Conservation (phyloP, 805 yeast genomes). For the Candida bentonensis region DNA sequence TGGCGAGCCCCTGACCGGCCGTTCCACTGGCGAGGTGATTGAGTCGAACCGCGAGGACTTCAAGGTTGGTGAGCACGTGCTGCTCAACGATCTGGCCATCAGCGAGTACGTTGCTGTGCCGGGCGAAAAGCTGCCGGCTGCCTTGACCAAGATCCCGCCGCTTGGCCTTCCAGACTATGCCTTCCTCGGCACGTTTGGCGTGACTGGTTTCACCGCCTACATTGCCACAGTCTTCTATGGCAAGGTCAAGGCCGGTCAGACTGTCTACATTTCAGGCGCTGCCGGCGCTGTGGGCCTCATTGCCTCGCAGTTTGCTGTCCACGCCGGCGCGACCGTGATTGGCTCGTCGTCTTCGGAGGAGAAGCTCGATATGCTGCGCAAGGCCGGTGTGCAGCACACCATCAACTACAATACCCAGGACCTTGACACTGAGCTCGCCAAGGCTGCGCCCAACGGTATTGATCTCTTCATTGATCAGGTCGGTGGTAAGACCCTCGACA, state of each 20-base stretch:
- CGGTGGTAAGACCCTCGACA: constrained; percentile 44
- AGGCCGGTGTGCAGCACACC: constrained; percentile 38
- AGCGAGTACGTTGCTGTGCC: constrained; percentile 27
- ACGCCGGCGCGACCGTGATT: constrained; percentile 40
- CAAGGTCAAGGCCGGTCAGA: constrained; percentile 30
- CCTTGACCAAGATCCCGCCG: constrained; percentile 5
- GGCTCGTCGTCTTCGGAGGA: constrained; percentile 50
- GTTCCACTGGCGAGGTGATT: constrained; percentile 37
- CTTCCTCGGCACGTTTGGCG: constrained; percentile 37
- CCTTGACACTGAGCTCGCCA: constrained; percentile 21
- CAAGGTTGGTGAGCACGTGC: constrained; percentile 31
- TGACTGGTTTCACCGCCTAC: constrained; percentile 51
- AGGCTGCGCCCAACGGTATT: constrained; percentile 32
- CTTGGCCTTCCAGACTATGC: constrained; percentile 6
- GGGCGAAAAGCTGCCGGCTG: background rate
- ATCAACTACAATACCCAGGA: constrained; percentile 39
- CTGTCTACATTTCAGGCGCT: constrained; percentile 47
- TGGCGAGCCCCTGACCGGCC: constrained; percentile 18
- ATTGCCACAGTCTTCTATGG: constrained; percentile 38
- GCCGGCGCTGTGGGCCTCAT: constrained; percentile 62
- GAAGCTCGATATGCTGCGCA: constrained; percentile 39
- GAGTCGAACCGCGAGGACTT: constrained; percentile 30
- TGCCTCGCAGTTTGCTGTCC: constrained; percentile 42
- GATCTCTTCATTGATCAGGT: constrained; percentile 50
- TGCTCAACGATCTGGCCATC: constrained; percentile 32